Base-by-base conservation (phyloP, 331 rosid genomes). In the Pyracantha coccinea region DNA sequence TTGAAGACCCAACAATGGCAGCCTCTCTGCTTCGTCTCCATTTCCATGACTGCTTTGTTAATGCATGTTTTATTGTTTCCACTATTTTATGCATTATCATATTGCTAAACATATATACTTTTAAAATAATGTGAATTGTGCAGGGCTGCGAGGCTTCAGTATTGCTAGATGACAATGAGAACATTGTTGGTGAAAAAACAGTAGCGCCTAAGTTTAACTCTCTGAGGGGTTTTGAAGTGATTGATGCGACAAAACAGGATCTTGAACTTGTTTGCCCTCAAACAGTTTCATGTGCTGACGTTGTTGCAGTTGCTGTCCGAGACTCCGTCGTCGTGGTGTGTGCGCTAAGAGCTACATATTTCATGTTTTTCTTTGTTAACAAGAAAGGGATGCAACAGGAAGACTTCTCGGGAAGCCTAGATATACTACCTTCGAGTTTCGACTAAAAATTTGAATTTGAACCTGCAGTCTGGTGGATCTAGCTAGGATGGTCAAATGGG, bases 121-220 rank as follows among this genome's bases (percentile, higher is more conserved):
- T 14, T 32, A 4, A 55, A 21, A 70, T 57, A 24, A 20, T 71
- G 61, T 45, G 68, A 27, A 23, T 7, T 71, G 68, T 80, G 66
- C 80, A 94, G 97, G 96, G 99, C 0, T 90, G 97, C 75, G 97
- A 92, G 72, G 97, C 90, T 70, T 95, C 97, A 1, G 97, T 90
- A 16, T 76, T 95, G 82, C 75, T 95, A 44, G 99, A 91, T 75
- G 99, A 94, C 75, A 84, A 59, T 7, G 57, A 77, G 23, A 71
- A 73, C 77, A 86, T 90, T 9, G 87, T 87, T 1, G 97, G 97
- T 5, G 97, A 94, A 78, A 94, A 92, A 79, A 92, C 90, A 2
- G 96, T 96, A 17, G 87, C 76, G 11, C 97, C 96, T 25, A 92
- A 92, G 80, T 59, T 83, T 83, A 92, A 92, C 57, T 89, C 96